A percentile compares a stretch with the other conserved stretches of the same genome.
Conservation (phyloP, 2,329 filamentous ascomycete genomes). For the Aspergillus fumigatus region DNA sequence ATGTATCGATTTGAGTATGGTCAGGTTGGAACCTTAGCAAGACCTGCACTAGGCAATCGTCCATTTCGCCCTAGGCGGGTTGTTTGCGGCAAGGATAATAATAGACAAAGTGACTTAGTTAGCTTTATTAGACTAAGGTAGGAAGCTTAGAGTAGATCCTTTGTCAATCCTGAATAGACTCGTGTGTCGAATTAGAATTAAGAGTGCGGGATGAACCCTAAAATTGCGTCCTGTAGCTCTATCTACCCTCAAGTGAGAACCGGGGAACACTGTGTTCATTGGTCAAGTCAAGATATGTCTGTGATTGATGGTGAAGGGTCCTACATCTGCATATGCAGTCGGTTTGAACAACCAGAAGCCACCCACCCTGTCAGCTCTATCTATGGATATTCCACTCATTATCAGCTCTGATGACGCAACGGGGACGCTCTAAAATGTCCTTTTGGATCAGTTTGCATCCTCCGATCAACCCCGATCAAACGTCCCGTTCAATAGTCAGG, state of each 20-base stretch:
- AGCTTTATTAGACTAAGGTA: not conserved
- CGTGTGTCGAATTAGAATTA: not conserved
- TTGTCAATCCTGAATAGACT: not conserved
- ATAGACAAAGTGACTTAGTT: not conserved
- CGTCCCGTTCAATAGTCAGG: constrained; percentile 1
- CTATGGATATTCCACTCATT: too few relatives aligned
- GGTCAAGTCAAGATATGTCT: not conserved
- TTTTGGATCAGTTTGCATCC: not conserved
- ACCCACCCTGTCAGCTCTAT: not conserved
- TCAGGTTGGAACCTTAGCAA: not conserved
- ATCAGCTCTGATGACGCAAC: not conserved
- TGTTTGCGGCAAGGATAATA: not conserved
- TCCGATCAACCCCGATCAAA: constrained; percentile 13
- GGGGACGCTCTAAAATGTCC: not conserved
- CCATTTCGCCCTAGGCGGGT: not conserved
- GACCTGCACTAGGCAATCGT: too few relatives aligned
- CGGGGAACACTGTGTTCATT: not conserved
- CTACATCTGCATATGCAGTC: not conserved
- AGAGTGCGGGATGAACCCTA: not conserved
- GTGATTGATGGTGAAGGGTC: not conserved
- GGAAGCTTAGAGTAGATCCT: not conserved
- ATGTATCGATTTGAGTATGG: not conserved
- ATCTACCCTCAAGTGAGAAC: not conserved
- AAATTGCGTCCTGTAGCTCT: not conserved
- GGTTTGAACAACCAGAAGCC: not conserved